phyloP scores from a whole-genome alignment of 2,329 filamentous ascomycete species.

The Hypoxylon sp. region DNA sequence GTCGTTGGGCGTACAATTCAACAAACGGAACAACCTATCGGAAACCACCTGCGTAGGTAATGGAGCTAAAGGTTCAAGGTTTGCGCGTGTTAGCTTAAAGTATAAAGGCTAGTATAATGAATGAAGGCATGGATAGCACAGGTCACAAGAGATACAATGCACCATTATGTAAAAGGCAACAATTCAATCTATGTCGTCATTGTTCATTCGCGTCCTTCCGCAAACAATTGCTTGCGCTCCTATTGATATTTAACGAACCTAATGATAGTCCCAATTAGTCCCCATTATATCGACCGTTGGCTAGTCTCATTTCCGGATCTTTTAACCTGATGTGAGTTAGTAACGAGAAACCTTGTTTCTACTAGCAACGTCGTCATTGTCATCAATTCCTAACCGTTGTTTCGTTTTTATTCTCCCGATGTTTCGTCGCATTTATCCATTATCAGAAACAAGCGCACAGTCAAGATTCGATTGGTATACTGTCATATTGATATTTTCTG shows the following conservation, averaged over 20 bases:
- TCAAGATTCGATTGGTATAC: slow-evolving; percentile 4
- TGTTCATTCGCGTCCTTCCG: slow-evolving; percentile 20
- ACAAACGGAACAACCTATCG: slow-evolving; percentile 39
- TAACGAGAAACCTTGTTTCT: slow-evolving; percentile 21
- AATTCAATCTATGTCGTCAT: slow-evolving; percentile 40
- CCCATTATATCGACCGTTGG: background rate
- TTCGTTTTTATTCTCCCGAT: slow-evolving; percentile 25
- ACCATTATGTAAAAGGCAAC: slow-evolving; percentile 17
- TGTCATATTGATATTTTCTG: slow-evolving; percentile 3
- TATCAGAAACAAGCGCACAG: slow-evolving; percentile 5
- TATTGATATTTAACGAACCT: slow-evolving; percentile 4
- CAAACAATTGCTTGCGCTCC: slow-evolving; percentile 18
- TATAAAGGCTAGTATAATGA: slow-evolving; percentile 2
- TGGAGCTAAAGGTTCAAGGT: background rate
- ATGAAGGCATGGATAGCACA: background rate
- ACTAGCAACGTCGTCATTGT: slow-evolving; percentile 30
- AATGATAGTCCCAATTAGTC: no score
- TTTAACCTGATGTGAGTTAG: slow-evolving; percentile 1
- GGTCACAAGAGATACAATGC: slow-evolving; percentile 17
- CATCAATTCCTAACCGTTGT: slow-evolving; percentile 23
- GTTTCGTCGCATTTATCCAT: slow-evolving; percentile 27
- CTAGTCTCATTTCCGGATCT: slow-evolving; percentile 10
- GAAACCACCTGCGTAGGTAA: slow-evolving; percentile 6
- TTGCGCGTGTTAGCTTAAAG: background rate
- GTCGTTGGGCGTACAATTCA: slow-evolving; percentile 26